Evolutionary conservation across 202 grass and related monocot species (phyloP).

Genomic region (Hordeum pubiflorum): DNA sequence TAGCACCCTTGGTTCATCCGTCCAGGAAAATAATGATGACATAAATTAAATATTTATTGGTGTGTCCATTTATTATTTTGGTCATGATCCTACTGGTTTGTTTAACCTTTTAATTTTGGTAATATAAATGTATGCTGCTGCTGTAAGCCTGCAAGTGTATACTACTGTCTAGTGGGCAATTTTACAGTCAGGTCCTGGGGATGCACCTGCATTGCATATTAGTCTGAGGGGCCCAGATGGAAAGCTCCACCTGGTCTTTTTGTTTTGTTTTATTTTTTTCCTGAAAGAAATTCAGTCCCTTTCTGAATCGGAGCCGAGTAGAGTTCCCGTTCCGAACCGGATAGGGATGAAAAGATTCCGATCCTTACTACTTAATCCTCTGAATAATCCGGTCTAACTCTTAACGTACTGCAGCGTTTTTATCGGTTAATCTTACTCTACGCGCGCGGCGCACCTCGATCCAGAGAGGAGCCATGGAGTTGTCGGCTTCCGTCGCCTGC

Average conservation of each 20-base stretch:
- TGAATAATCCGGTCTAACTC: neutral
- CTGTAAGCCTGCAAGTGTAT: neutral
- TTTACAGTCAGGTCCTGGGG: neutral
- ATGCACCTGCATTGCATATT: neutral
- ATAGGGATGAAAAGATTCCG: neutral
- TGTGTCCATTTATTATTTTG: neutral
- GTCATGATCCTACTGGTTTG: neutral
- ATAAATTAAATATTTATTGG: neutral
- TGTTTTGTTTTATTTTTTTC: neutral
- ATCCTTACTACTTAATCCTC: neutral
- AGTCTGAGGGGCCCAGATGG: neutral
- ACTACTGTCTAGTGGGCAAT: neutral
- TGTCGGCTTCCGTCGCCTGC: slow-evolving; percentile 5
- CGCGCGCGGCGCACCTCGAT: neutral
- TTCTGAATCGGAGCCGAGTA: neutral
- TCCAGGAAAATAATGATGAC: neutral
- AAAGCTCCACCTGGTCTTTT: neutral
- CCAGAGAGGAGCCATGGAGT: slow-evolving; percentile 21
- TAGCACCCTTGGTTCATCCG: neutral
- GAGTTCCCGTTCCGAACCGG: neutral
- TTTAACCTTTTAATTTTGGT: neutral
- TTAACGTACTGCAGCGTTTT: neutral
- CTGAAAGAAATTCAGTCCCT: neutral
- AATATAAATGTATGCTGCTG: neutral
- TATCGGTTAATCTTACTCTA: neutral